These are phyloP conservation scores for Penicillium polonicum DNA, from an alignment of 2,329 filamentous ascomycete genomes.

Conservation along the genomic window DNA sequence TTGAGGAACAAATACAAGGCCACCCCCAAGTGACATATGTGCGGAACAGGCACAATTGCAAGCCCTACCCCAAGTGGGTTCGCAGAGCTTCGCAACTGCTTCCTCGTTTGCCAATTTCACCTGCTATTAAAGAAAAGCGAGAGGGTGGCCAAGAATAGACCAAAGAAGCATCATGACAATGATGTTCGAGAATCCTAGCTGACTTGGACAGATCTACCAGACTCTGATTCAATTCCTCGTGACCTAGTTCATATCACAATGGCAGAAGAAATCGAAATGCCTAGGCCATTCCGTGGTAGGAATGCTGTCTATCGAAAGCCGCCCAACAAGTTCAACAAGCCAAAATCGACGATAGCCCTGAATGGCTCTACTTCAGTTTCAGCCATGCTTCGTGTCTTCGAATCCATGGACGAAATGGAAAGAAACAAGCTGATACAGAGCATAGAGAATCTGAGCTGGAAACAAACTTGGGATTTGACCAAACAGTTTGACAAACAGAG, in stretches of 20 bases:
- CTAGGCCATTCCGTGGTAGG: background rate
- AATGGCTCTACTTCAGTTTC: background rate
- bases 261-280: background rate
- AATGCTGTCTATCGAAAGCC: background rate
- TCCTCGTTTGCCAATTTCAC: background rate
- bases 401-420: background rate
- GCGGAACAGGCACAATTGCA: background rate
- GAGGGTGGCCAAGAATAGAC: background rate
- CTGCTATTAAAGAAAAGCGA: background rate
- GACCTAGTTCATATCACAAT: background rate
- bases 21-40: background rate
- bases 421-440: background rate
- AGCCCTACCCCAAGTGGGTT: background rate
- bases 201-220: background rate
- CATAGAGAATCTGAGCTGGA: background rate
- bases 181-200: background rate
- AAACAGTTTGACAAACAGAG: slow-evolving; percentile 1
- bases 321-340: background rate
- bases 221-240: background rate
- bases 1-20: background rate
- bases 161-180: background rate
- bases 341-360: background rate
- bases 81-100: background rate
- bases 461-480: background rate
- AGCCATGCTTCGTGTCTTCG: background rate